phyloP scores from a whole-genome alignment of 768 basidiomycete species.

The Roridomyces roridus region DNA sequence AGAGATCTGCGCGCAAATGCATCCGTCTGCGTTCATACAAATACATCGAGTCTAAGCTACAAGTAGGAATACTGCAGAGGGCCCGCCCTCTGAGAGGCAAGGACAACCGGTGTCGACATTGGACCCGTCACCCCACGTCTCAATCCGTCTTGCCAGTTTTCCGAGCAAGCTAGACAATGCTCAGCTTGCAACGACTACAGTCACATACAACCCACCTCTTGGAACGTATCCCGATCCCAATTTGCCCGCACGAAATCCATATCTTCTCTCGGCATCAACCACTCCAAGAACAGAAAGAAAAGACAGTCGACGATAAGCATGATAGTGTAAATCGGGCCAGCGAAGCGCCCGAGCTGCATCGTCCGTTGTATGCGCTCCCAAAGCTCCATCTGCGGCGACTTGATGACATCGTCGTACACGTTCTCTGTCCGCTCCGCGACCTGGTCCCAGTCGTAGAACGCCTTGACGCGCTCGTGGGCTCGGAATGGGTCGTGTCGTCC shows the following conservation, averaged over 20 bases:
- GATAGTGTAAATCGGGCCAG: slow-evolving; percentile 86
- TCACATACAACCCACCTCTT: slow-evolving; percentile 44
- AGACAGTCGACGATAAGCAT: slow-evolving; percentile 90
- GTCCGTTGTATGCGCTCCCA: slow-evolving; percentile 81
- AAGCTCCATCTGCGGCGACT: slow-evolving; percentile 68
- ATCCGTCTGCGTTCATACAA: no score
- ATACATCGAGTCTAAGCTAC: no score
- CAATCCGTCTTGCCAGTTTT: no score
- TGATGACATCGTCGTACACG: slow-evolving; percentile 78
- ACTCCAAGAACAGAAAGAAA: slow-evolving; percentile 86
- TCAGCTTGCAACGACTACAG: no score
- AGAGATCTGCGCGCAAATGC: no score
- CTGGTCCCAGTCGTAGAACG: slow-evolving; percentile 87
- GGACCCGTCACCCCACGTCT: no score
- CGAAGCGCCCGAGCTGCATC: slow-evolving; percentile 77
- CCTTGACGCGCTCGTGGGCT: slow-evolving; percentile 79
- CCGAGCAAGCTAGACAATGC: no score
- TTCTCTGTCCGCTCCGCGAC: slow-evolving; percentile 82
- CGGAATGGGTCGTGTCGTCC: slow-evolving; percentile 76
- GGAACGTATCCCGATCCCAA: slow-evolving; percentile 59
- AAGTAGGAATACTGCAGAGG: no score
- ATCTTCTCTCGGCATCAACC: slow-evolving; percentile 78
- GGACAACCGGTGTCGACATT: no score
- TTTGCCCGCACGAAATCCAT: slow-evolving; percentile 75
- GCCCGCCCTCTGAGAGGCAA: no score